phyloP scores from a whole-genome alignment of 164 flowering plant genomes.

The Chloranthus sessilifolius region DNA sequence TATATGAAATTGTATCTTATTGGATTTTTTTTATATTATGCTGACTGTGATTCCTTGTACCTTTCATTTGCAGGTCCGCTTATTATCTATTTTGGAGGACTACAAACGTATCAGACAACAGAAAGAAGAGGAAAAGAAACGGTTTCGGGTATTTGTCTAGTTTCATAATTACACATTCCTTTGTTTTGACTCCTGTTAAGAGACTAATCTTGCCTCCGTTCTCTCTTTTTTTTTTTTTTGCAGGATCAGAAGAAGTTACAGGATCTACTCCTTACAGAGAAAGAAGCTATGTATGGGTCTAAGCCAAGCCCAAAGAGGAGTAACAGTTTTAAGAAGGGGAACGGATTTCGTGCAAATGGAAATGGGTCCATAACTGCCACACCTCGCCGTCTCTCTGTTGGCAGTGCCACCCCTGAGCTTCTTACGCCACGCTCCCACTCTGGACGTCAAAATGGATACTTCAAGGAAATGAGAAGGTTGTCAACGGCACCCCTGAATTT shows the following conservation, averaged over 20 bases:
- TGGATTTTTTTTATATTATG: background rate
- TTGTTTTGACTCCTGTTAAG: no score
- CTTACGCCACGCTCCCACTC: conserved; percentile 76
- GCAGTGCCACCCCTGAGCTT: conserved; percentile 59
- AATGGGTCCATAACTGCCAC: conserved; percentile 80
- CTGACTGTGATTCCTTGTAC: background rate
- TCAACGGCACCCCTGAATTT: conserved; percentile 75
- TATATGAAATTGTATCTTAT: background rate
- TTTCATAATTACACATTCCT: background rate
- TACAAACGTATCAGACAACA: conserved; percentile 66
- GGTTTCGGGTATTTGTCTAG: conserved; percentile 49
- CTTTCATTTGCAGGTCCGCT: conserved; percentile 40
- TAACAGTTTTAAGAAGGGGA: conserved; percentile 62
- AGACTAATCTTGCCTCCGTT: background rate
- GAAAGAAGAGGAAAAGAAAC: conserved; percentile 78
- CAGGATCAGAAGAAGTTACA: conserved; percentile 95
- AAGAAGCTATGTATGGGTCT: conserved; percentile 89
- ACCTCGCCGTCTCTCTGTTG: conserved; percentile 68
- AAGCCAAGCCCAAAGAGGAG: conserved; percentile 78
- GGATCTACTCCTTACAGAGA: conserved; percentile 74
- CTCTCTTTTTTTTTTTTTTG: background rate
- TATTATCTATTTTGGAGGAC: conserved; percentile 71
- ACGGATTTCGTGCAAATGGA: conserved; percentile 63
- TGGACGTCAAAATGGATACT: conserved; percentile 84
- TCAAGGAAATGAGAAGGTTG: conserved; percentile 76